Percentiles rank a stretch among this genome's conserved stretches.
These are phyloP conservation scores for Alternaria metachromatica DNA, from an alignment of 2,329 filamentous ascomycete genomes.

Conservation along the genomic window DNA sequence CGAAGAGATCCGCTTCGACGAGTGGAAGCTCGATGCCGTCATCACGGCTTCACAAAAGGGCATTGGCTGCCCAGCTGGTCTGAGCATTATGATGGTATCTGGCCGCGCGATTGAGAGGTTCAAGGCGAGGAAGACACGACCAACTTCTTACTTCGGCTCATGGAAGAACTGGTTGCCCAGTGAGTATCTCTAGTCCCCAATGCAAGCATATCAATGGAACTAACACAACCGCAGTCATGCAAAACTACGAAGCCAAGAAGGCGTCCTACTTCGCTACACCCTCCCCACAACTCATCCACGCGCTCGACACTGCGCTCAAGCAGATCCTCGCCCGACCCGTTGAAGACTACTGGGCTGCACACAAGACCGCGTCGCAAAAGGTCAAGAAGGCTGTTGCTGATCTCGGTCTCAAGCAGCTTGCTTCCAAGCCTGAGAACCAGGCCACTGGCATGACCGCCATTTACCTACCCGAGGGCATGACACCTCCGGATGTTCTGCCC, in stretches of 20 bases:
- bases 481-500: slow-evolving; percentile 82
- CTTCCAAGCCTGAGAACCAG: slow-evolving; percentile 84
- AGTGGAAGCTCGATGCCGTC: slow-evolving; percentile 91
- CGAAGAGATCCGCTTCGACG: slow-evolving; percentile 95
- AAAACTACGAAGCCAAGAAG: slow-evolving; percentile 98
- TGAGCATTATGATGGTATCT: slow-evolving; percentile 94
- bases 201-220: neutral
- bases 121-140: slow-evolving; percentile 79
- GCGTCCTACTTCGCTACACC: slow-evolving; percentile 98
- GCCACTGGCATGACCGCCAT: slow-evolving; percentile 98
- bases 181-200: slow-evolving; percentile 45
- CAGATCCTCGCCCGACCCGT: slow-evolving; percentile 85
- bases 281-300: slow-evolving; percentile 90
- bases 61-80: slow-evolving; percentile 91
- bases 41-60: slow-evolving; percentile 96
- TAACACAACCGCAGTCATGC: slow-evolving; percentile 72
- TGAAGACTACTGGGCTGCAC: slow-evolving; percentile 80
- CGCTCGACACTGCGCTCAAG: slow-evolving; percentile 84
- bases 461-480: slow-evolving; percentile 85
- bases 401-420: slow-evolving; percentile 86
- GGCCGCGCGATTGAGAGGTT: slow-evolving; percentile 83
- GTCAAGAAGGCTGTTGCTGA: slow-evolving; percentile 84
- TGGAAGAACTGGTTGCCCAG: slow-evolving; percentile 97
- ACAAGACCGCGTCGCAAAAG: slow-evolving; percentile 79
- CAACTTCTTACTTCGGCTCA: slow-evolving; percentile 90